These are phyloP conservation scores for Fomitiporia mediterranea DNA, from an alignment of 1,284 basidiomycete genomes.

Conservation along the genomic window DNA sequence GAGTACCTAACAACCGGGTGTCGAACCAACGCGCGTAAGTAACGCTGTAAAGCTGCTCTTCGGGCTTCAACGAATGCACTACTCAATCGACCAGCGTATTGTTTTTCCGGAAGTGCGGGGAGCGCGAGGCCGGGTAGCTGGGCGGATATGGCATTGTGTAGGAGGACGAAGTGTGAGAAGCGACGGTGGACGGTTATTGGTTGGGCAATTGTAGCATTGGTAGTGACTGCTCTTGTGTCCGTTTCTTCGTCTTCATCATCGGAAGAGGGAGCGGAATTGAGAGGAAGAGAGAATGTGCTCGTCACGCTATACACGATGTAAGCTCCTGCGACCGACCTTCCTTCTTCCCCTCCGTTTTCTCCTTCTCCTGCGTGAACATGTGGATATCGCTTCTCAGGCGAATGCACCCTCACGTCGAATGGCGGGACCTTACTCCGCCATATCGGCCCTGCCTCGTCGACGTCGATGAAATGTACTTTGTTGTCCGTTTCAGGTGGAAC, in stretches of 20 bases:
- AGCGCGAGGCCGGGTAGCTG: constrained; percentile 72
- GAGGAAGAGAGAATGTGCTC: constrained; percentile 36
- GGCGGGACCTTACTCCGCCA: constrained; percentile 71
- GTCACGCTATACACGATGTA: constrained; percentile 77
- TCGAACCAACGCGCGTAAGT: constrained; percentile 64
- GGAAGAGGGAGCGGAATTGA: constrained; percentile 27
- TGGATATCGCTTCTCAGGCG: constrained; percentile 67
- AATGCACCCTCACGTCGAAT: constrained; percentile 74
- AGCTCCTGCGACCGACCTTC: constrained; percentile 41
- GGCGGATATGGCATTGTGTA: constrained; percentile 64
- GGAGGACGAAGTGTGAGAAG: constrained; percentile 79
- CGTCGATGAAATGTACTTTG: constrained; percentile 68
- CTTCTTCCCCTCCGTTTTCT: constrained; percentile 17
- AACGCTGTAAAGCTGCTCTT: constrained; percentile 74
- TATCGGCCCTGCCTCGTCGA: constrained; percentile 64
- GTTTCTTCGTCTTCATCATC: constrained; percentile 25
- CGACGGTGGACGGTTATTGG: constrained; percentile 67
- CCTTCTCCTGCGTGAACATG: constrained; percentile 23
- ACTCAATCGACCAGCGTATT: constrained; percentile 75
- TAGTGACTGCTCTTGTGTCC: not conserved
- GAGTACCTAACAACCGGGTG: constrained; percentile 77
- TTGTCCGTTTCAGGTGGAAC: constrained; percentile 43
- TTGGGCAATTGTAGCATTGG: not conserved
- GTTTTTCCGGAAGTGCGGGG: constrained; percentile 79
- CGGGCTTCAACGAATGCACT: constrained; percentile 79